Evolutionary conservation across 495 filamentous ascomycete species (phyloP).

Genomic region (Amphirosellinia nigrospora): DNA sequence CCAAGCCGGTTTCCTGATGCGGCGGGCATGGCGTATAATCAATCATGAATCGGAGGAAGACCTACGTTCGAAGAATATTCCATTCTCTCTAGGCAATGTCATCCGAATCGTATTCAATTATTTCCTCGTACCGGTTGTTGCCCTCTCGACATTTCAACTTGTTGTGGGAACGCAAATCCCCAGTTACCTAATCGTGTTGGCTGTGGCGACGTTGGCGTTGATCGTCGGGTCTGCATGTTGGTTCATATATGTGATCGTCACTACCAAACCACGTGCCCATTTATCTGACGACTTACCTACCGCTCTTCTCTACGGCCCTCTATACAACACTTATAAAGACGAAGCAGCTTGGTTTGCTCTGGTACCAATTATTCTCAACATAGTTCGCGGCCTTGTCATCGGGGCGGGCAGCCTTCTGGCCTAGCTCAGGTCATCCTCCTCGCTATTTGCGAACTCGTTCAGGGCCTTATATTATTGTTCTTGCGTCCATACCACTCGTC

Average conservation of each 20-base stretch:
- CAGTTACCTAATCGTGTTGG: slow-evolving; percentile 70
- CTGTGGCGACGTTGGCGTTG: slow-evolving; percentile 73
- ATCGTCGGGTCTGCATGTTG: slow-evolving; percentile 76
- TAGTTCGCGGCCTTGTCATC: slow-evolving; percentile 86
- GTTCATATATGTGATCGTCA: slow-evolving; percentile 78
- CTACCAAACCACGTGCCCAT: slow-evolving; percentile 78
- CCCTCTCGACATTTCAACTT: slow-evolving; percentile 88
- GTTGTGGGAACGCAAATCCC: slow-evolving; percentile 74
- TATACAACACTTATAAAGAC: slow-evolving; percentile 99
- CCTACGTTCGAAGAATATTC: slow-evolving; percentile 85
- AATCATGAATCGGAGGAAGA: slow-evolving; percentile 81
- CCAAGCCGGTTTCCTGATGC: slow-evolving; percentile 75
- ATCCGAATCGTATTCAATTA: slow-evolving; percentile 91
- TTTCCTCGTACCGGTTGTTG: slow-evolving; percentile 83
- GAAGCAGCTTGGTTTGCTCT: slow-evolving; percentile 83
- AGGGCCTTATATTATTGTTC: slow-evolving; percentile 84
- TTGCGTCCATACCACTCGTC: slow-evolving; percentile 88
- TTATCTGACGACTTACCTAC: slow-evolving; percentile 93
- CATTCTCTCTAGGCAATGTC: slow-evolving; percentile 88
- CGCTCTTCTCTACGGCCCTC: slow-evolving; percentile 85
- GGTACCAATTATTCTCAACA: slow-evolving; percentile 80
- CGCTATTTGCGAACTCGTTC: slow-evolving; percentile 91
- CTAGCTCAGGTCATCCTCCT: slow-evolving; percentile 90
- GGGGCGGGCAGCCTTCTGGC: slow-evolving; percentile 92
- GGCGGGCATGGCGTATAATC: slow-evolving; percentile 73